phyloP scores from a whole-genome alignment of 352 stramenopile genomes.

The Blastocystis sp. region DNA sequence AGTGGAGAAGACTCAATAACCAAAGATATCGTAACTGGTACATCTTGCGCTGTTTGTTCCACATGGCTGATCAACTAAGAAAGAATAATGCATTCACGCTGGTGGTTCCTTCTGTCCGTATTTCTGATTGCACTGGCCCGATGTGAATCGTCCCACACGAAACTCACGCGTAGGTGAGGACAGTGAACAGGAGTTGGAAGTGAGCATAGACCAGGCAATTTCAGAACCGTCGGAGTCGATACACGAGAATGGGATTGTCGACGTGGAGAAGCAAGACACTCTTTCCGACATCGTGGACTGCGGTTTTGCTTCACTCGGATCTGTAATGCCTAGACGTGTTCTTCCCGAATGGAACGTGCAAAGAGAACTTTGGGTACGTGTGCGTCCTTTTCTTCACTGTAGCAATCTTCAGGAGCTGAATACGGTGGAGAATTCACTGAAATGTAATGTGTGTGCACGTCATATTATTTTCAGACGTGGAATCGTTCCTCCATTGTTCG shows the following conservation, averaged over 20 bases:
- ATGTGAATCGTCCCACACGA: background rate
- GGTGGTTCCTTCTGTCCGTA: slow-evolving; percentile 4
- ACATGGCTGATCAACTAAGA: no score
- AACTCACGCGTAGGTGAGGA: slow-evolving; percentile 36
- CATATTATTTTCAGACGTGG: slow-evolving; percentile 23
- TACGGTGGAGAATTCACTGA: slow-evolving; percentile 7
- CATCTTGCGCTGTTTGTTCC: slow-evolving; percentile 44
- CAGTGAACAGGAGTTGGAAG: slow-evolving; percentile 2
- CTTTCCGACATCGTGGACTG: slow-evolving; percentile 33
- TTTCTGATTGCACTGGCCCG: background rate
- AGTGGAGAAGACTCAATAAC: background rate
- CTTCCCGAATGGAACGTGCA: slow-evolving; percentile 46
- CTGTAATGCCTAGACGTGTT: slow-evolving; percentile 46
- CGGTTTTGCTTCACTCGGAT: background rate
- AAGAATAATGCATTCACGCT: background rate
- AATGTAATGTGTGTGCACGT: background rate
- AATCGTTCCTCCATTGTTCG: slow-evolving; percentile 7
- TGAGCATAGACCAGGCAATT: slow-evolving; percentile 34
- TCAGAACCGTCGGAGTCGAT: no score
- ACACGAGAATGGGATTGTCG: background rate
- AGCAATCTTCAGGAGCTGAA: slow-evolving; percentile 35
- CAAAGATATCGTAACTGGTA: slow-evolving; percentile 18
- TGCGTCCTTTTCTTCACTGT: background rate
- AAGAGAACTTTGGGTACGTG: slow-evolving; percentile 56
- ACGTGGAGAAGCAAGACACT: background rate